A percentile compares a stretch with the other conserved stretches of the same genome.
Evolutionary conservation across 176 grass and related monocot genomes (phyloP).

Genomic region (Carex pumila): DNA sequence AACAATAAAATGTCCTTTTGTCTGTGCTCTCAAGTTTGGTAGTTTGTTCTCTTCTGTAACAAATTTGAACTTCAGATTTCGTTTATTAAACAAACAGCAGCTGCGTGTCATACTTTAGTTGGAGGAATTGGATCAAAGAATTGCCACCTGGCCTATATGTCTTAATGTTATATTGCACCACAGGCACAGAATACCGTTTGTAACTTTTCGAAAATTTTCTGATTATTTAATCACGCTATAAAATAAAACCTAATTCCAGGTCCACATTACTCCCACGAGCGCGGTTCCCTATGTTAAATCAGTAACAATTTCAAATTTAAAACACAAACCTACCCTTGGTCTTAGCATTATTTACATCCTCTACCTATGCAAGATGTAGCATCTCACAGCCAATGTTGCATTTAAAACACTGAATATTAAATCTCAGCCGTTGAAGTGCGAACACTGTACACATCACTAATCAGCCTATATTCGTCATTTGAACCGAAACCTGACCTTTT

Average conservation of each 20-base stretch:
- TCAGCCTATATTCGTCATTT: conserved; percentile 28
- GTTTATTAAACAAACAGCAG: background rate
- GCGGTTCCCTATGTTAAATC: conserved; percentile 34
- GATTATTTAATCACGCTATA: background rate
- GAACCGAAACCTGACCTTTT: background rate
- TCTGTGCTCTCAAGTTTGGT: background rate
- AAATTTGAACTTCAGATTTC: background rate
- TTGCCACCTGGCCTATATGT: background rate
- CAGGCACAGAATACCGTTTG: background rate
- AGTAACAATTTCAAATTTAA: conserved; percentile 22
- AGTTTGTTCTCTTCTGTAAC: background rate
- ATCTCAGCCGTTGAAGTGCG: background rate
- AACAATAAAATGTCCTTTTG: background rate
- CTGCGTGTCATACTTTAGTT: background rate
- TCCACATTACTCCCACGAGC: conserved; percentile 17
- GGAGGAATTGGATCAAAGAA: background rate
- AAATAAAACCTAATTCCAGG: background rate
- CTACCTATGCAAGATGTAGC: background rate
- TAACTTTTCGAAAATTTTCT: background rate
- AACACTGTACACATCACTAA: background rate
- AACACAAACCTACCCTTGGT: background rate
- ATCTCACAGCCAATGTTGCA: background rate
- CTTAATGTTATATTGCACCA: background rate
- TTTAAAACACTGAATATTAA: background rate
- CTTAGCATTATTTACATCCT: background rate